Evolutionary conservation across 768 basidiomycete genomes (phyloP).

Genomic region (Psilocybe cubensis): DNA sequence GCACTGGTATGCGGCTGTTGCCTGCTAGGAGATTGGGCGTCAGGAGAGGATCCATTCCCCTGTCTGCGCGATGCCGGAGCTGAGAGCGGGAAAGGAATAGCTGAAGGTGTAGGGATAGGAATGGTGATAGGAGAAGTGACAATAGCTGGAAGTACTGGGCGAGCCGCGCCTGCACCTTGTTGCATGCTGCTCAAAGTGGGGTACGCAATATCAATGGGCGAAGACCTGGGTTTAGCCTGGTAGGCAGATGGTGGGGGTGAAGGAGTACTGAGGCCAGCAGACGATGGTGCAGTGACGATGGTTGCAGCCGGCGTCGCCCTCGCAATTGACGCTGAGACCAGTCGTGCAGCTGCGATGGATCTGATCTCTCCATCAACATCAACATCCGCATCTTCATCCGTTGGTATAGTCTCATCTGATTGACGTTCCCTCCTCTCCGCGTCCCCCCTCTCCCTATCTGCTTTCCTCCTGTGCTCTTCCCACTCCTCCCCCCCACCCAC

Average conservation of each 20-base stretch:
- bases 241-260: conserved; percentile 3
- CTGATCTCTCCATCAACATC: conserved; percentile 10
- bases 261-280: background rate
- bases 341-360: conserved; percentile 15
- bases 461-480: background rate
- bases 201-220: background rate
- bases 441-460: background rate
- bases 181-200: background rate
- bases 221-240: background rate
- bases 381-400: background rate
- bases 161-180: background rate
- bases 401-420: background rate
- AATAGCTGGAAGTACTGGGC: conserved; percentile 13
- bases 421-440: background rate
- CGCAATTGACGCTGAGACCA: conserved; percentile 21
- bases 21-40: background rate
- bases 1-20: conserved; percentile 6
- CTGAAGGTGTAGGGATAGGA: background rate
- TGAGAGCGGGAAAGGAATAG: conserved; percentile 10
- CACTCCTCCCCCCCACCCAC: background rate
- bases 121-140: conserved; percentile 5
- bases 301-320: conserved; percentile 19
- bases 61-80: conserved; percentile 6
- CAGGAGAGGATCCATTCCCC: background rate
- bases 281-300: conserved; percentile 12